Evolutionary conservation across 1,284 basidiomycete species (phyloP), one percentile per base, ranked within the genome.

Genomic region (Tetrapyrgos nigripes): DNA sequence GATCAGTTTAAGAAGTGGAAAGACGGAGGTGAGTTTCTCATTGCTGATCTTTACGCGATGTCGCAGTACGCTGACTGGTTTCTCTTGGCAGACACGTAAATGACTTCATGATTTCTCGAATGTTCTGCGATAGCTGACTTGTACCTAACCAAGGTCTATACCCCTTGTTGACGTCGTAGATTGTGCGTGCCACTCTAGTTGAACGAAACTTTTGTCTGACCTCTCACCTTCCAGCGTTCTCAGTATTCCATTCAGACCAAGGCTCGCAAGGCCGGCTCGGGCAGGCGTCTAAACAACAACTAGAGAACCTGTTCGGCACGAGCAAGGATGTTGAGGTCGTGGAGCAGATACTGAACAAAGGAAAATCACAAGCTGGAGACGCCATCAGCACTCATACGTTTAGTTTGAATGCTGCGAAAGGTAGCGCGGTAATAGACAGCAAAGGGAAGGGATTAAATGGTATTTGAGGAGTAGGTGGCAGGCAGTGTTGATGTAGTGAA

Each of bases 1-100:
- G 35, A 62, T 8, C 64, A 93, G 92, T 92, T 79, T 74, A 84
- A 86, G 77, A 90, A 87, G 71, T 94, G 89, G 88, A 89, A 86
- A 73, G 82, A 78, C 13, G 91, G 89, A 80, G 90, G 90, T 91
- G 66, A 76, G 81, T 67, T 24, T 14, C 31, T 23, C 47, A 50
- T 11, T 33, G 37, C 43, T 63, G 57, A 53, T 53, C 24, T 17
- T 2, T 52, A 53, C 62, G 62, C 68, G 61, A 49, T 64, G 51
- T 62, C 69, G 69, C 69, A 40, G 37, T 40, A n/a, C 37, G 55
- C 72, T 64, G 43, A 54, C 35, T 61, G 58, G 55, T 62, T 62
- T 40, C 55, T 47, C 57, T 49, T 64, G 14, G 46, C 65, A 91
- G 89, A 91, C 80, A 89, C 79, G 89, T 92, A 83, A 83, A 77